Evolutionary conservation across 192 early-diverging fungal species (phyloP).

Genomic region (Tieghemiomyces parasiticus): DNA sequence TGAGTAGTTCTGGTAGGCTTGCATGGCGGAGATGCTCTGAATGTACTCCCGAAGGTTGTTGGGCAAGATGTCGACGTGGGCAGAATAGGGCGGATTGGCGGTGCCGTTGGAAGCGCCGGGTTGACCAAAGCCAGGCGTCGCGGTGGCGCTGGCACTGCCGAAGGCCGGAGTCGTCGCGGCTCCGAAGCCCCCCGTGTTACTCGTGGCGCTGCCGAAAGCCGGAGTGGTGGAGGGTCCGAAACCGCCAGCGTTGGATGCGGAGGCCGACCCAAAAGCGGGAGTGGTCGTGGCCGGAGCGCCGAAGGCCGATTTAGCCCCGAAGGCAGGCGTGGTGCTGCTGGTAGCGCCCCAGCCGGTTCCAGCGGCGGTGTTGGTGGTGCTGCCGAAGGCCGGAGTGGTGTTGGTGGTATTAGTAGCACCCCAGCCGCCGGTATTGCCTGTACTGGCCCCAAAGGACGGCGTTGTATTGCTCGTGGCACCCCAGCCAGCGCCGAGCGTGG

Average conservation of each 20-base stretch:
- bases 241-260: slow-evolving; percentile 13
- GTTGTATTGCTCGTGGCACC: not conserved
- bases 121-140: slow-evolving; percentile 26
- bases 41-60: slow-evolving; percentile 42
- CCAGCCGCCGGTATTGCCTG: not conserved
- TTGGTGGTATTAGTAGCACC: not conserved
- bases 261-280: slow-evolving; percentile 4
- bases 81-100: slow-evolving; percentile 32
- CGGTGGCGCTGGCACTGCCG: slow-evolving; percentile 14
- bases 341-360: slow-evolving; percentile 2
- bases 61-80: slow-evolving; percentile 32
- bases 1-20: slow-evolving; percentile 66
- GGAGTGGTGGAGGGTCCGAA: not conserved
- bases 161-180: too few species aligned
- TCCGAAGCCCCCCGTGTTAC: slow-evolving; percentile 11
- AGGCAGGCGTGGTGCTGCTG: not conserved
- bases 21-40: slow-evolving; percentile 69
- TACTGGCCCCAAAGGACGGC: not conserved
- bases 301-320: not conserved
- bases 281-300: not conserved
- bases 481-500: not conserved
- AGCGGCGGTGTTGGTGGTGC: slow-evolving; percentile 8
- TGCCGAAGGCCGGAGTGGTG: not conserved
- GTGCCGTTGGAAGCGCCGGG: slow-evolving; percentile 29
- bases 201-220: slow-evolving; percentile 13